These are phyloP conservation scores for Boletus sp. DNA, from an alignment of 768 basidiomycete genomes.

Conservation along the genomic window DNA sequence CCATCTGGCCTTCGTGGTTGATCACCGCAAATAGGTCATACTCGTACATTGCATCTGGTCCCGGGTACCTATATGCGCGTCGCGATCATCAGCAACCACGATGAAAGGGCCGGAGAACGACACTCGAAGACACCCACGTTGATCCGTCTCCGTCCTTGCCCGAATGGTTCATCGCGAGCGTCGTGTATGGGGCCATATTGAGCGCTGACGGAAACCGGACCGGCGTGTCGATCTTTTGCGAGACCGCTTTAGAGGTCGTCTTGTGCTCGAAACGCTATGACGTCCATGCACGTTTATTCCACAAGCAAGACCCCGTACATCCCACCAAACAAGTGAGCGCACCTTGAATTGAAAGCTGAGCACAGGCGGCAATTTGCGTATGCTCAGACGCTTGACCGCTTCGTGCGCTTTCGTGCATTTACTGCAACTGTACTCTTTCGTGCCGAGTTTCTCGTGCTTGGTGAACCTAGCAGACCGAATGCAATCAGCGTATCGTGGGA, in stretches of 20 bases:
- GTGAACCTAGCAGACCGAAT: constrained; percentile 57
- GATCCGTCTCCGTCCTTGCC: constrained; percentile 40
- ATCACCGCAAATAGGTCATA: constrained; percentile 93
- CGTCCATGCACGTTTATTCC: background rate
- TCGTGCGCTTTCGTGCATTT: constrained; percentile 78
- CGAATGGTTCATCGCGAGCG: constrained; percentile 50
- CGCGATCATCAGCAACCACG: background rate
- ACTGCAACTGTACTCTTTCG: constrained; percentile 79
- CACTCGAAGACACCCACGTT: constrained; percentile 20
- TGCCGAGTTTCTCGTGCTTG: constrained; percentile 75
- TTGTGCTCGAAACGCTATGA: constrained; percentile 89
- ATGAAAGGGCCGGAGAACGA: background rate
- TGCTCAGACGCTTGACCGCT: constrained; percentile 81
- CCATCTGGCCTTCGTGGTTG: constrained; percentile 90
- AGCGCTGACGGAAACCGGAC: constrained; percentile 80
- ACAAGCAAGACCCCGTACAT: too few relatives aligned
- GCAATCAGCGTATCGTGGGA: background rate
- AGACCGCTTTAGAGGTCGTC: constrained; percentile 62
- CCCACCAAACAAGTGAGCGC: background rate
- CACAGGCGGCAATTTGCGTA: constrained; percentile 83
- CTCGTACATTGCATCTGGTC: constrained; percentile 70
- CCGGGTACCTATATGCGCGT: constrained; percentile 37
- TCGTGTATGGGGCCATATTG: constrained; percentile 88
- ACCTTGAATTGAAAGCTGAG: constrained; percentile 94
- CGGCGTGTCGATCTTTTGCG: constrained; percentile 80